Percentiles rank a stretch among this genome's conserved stretches.
phyloP scores from a whole-genome alignment of 1,284 basidiomycete species.

The Ustilago hordei region DNA sequence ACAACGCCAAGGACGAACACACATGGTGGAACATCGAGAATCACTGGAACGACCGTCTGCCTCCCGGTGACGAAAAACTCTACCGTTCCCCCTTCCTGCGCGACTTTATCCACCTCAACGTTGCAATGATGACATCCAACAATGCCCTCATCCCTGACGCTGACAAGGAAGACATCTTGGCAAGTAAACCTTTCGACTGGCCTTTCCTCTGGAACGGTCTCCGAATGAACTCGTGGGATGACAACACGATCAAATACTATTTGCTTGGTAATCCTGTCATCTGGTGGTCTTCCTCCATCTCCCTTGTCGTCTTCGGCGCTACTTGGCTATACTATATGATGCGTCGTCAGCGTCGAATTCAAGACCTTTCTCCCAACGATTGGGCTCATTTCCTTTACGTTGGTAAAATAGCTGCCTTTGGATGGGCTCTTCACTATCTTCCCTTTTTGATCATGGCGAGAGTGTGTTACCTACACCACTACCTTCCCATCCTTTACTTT shows the following conservation, averaged over 20 bases:
- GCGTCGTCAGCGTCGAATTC: conserved; percentile 86
- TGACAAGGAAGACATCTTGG: conserved; percentile 97
- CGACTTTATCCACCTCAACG: conserved; percentile 98
- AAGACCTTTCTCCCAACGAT: conserved; percentile 86
- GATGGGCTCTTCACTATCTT: conserved; percentile 90
- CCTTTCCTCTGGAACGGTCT: conserved; percentile 85
- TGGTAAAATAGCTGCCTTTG: conserved; percentile 87
- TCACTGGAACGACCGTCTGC: conserved; percentile 94
- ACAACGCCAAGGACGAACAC: conserved; percentile 83
- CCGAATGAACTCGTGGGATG: conserved; percentile 97
- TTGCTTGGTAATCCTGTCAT: conserved; percentile 90
- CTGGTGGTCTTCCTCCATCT: conserved; percentile 86
- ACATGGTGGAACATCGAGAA: conserved; percentile 99
- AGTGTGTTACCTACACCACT: conserved; percentile 87
- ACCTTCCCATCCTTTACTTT: conserved; percentile 91
- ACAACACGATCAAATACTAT: conserved; percentile 89
- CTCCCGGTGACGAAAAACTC: conserved; percentile 81
- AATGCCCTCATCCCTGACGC: conserved; percentile 96
- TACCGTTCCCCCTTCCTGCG: conserved; percentile 92
- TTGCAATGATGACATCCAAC: conserved; percentile 99
- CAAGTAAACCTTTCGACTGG: conserved; percentile 92
- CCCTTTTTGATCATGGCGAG: conserved; percentile 78
- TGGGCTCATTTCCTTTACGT: conserved; percentile 97
- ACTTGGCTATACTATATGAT: conserved; percentile 80
- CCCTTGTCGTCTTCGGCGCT: conserved; percentile 75